phyloP scores from a whole-genome alignment of 495 filamentous ascomycete genomes.

The Penicillium parvum region DNA sequence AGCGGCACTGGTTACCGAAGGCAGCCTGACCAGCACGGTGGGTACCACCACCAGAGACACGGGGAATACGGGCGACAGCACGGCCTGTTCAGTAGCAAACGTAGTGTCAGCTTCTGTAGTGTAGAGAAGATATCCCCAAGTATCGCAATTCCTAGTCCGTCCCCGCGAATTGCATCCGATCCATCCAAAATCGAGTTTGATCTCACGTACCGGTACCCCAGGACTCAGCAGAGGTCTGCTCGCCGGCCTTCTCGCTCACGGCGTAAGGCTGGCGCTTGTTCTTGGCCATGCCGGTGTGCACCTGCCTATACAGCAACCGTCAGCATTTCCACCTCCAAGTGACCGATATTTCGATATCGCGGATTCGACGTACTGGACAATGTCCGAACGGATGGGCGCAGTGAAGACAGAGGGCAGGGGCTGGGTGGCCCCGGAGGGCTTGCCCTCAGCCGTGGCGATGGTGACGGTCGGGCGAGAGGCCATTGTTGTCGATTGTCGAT shows the following conservation, averaged over 20 bases:
- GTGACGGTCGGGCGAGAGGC: slow-evolving; percentile 92
- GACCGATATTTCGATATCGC: slow-evolving; percentile 12
- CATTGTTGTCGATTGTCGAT: slow-evolving; percentile 62
- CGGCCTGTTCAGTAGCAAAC: slow-evolving; percentile 58
- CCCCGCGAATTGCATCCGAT: neutral
- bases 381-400: slow-evolving; percentile 95
- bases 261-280: slow-evolving; percentile 99
- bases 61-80: slow-evolving; percentile 99
- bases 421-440: slow-evolving; percentile 77
- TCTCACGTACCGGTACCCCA: slow-evolving; percentile 94
- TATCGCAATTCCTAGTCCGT: neutral
- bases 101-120: slow-evolving; percentile 20
- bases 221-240: slow-evolving; percentile 98
- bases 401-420: slow-evolving; percentile 93
- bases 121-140: no score
- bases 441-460: slow-evolving; percentile 89
- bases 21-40: slow-evolving; percentile 99
- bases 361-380: slow-evolving; percentile 71
- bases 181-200: slow-evolving; percentile 3
- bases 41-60: slow-evolving; percentile 99
- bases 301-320: slow-evolving; percentile 51
- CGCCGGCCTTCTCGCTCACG: slow-evolving; percentile 99
- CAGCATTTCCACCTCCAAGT: slow-evolving; percentile 29
- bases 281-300: slow-evolving; percentile 99
- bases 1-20: slow-evolving; percentile 99